Evolutionary conservation across 2,329 filamentous ascomycete genomes (phyloP).

Genomic region (Cucurbitaria berberidis): DNA sequence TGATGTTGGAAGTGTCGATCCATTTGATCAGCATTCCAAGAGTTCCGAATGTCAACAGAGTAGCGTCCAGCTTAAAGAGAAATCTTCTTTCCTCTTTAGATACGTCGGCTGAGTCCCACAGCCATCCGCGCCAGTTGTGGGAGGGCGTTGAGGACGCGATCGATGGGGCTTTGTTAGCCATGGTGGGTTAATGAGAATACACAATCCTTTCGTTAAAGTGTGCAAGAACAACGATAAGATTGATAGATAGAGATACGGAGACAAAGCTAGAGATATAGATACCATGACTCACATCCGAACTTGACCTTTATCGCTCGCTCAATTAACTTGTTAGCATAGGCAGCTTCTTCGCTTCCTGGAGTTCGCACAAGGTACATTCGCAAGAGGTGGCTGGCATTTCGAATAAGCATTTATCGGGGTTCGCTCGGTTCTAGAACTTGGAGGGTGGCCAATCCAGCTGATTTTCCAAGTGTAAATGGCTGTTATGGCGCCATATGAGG

Average conservation of each 20-base stretch:
- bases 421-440: not conserved
- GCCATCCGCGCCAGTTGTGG: constrained; percentile 22
- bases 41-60: constrained; percentile 56
- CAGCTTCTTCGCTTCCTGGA: not conserved
- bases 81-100: constrained; percentile 31
- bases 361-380: not conserved
- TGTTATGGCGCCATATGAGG: not conserved
- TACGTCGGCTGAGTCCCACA: constrained; percentile 30
- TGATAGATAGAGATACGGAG: not conserved
- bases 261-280: not conserved
- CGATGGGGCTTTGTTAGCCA: not conserved
- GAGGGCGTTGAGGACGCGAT: not conserved
- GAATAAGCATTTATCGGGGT: not conserved
- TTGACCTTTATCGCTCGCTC: not conserved
- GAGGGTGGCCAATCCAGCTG: not conserved
- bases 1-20: constrained; percentile 33
- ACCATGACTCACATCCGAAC: not conserved
- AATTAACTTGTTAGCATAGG: no score
- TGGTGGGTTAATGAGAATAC: not conserved
- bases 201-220: not conserved
- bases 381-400: not conserved
- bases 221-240: not conserved
- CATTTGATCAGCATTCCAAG: constrained; percentile 45
- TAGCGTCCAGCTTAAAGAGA: constrained; percentile 39
- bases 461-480: not conserved